Base-by-base conservation (phyloP, 139 green algal genomes). In the Coelastrella sp. region DNA sequence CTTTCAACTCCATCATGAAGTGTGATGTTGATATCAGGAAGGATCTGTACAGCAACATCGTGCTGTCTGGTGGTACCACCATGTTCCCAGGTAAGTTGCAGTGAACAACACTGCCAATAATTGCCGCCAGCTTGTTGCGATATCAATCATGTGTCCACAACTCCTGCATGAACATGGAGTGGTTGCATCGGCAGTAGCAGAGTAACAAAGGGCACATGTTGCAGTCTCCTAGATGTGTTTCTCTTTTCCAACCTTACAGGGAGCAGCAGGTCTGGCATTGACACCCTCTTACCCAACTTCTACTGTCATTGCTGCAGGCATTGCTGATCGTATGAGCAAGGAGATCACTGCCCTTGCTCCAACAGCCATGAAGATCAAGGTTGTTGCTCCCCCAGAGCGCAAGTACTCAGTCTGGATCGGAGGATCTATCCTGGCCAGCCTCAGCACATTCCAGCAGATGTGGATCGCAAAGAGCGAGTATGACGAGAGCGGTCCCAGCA, bases 1-100 rank as follows among this genome's bases (percentile, higher is more conserved):
- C 95, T 66, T 99, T 98, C 93, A 98, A 98, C 90, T 98, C 94
- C 67, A 99, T 99, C 93, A 99, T 99, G 96, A 98, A 98, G 91
- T 98, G 96, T 88, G 97, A 99, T 63, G 95, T 99, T 2, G 97
- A 99, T 86, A 99, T 99, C 89, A 90, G 96, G 48, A 98, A 98
- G 92, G 96, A 99, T 87, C 91, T 99, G 27, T 99, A 99, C 90
- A 92, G 90, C 87, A 99, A 98, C 91, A 96, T 99, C 57, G 96
- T 98, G 59, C 90, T 98, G 62, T 98, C 95, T 23, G 91, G 93
- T 21, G 97, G 97, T 41, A 98, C 96, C 75, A 99, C 97, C 71
- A 99, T 99, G 97, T 99, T 99, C 94, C 94, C 95, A 17, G 69
- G 69, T 79, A 27, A 35, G 69, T 1, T 64, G 53, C 17, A 9